Evolutionary conservation across 2,329 filamentous ascomycete species (phyloP).

Genomic region (Aspergillus ruber): DNA sequence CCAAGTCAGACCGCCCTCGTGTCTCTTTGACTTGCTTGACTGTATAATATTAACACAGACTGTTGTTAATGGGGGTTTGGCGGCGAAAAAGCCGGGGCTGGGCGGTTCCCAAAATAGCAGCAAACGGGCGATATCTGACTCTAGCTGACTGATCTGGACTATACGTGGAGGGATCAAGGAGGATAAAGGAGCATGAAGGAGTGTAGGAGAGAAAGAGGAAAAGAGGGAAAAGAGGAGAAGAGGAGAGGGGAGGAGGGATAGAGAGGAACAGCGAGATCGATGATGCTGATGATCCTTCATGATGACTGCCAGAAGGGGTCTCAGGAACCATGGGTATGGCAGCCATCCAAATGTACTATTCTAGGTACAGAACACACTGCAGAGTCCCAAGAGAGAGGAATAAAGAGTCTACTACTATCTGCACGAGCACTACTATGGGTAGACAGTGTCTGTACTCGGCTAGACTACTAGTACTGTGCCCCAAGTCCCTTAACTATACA

Average conservation of each 20-base stretch:
- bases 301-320: background rate
- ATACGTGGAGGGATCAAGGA: conserved; percentile 1
- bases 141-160: conserved; percentile 12
- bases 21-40: conserved; percentile 1
- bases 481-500: background rate
- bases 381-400: too few relatives aligned
- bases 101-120: conserved; percentile 26
- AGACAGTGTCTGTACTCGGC: too few relatives aligned
- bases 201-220: background rate
- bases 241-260: background rate
- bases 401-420: too few relatives aligned
- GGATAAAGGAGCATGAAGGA: background rate
- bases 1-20: conserved; percentile 19
- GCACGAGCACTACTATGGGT: too few relatives aligned
- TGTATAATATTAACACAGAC: background rate
- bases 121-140: conserved; percentile 2
- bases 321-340: background rate
- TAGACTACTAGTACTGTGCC: background rate
- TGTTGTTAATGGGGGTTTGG: background rate
- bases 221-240: background rate
- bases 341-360: too few relatives aligned
- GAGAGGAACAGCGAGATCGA: conserved; percentile 1
- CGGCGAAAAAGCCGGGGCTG: conserved; percentile 25
- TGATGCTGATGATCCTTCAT: background rate
- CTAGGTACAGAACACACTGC: too few relatives aligned